These are phyloP conservation scores for Periglandula ipomoeae DNA, from an alignment of 2,329 filamentous ascomycete species.

Conservation along the genomic window DNA sequence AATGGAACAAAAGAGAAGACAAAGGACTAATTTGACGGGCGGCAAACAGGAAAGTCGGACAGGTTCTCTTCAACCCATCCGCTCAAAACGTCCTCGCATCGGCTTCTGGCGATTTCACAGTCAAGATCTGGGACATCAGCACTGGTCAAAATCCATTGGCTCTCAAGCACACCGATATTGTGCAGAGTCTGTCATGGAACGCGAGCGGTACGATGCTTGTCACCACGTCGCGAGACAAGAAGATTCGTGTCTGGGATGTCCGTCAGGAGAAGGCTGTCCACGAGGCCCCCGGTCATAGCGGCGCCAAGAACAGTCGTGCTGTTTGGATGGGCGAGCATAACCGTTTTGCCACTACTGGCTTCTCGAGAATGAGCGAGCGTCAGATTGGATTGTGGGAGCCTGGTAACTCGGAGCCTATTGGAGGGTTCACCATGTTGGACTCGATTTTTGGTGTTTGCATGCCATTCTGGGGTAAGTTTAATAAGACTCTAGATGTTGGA, in stretches of 20 bases:
- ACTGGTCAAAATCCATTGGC: conserved; percentile 65
- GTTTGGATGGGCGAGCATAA: conserved; percentile 98
- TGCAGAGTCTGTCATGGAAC: conserved; percentile 94
- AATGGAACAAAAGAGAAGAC: not conserved
- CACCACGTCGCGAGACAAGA: conserved; percentile 96
- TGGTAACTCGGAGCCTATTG: conserved; percentile 75
- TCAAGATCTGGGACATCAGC: conserved; percentile 93
- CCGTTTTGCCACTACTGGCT: conserved; percentile 89
- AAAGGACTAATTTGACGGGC: not conserved
- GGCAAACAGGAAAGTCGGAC: conserved; percentile 74
- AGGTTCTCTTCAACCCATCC: conserved; percentile 94
- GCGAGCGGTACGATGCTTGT: conserved; percentile 77
- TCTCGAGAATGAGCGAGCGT: conserved; percentile 96
- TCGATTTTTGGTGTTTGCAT: conserved; percentile 97
- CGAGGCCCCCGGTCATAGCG: conserved; percentile 75
- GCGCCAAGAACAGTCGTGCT: conserved; percentile 93
- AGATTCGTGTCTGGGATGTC: conserved; percentile 94
- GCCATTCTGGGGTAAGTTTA: conserved; percentile 83
- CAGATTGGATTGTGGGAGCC: conserved; percentile 95
- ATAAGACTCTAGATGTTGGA: not conserved
- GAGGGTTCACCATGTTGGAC: conserved; percentile 83
- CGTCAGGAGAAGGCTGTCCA: conserved; percentile 83
- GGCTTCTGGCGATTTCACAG: conserved; percentile 85
- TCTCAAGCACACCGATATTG: conserved; percentile 81
- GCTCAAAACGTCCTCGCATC: conserved; percentile 94